Percentiles rank a stretch among this genome's conserved stretches.
Conservation (phyloP, 208 protist species). For the Trichomonas tenax region DNA sequence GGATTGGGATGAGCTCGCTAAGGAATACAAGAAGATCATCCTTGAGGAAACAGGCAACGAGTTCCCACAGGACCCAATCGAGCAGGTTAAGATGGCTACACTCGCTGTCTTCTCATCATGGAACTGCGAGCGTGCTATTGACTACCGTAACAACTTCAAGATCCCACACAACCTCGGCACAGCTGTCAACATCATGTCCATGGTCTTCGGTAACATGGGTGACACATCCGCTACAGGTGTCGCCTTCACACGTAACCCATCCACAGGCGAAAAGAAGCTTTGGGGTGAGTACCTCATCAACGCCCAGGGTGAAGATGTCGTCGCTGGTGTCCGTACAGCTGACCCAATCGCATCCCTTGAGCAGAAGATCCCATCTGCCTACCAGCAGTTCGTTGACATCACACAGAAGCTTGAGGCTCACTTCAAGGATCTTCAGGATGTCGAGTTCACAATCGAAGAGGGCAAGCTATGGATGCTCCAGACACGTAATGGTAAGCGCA, state of each 20-base stretch:
- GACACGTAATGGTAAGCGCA: neutral
- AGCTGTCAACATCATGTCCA: slow-evolving; percentile 3
- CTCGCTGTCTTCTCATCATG: neutral
- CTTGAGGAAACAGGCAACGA: neutral
- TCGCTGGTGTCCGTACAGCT: no score
- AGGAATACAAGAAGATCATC: neutral
- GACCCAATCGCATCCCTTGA: neutral
- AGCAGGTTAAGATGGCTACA: neutral
- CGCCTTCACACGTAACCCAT: neutral
- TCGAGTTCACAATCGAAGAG: neutral
- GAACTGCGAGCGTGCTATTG: slow-evolving; percentile 1
- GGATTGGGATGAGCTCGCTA: neutral
- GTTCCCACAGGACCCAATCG: slow-evolving; percentile 9
- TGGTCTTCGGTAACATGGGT: neutral
- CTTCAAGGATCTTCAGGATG: neutral
- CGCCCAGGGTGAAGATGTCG: neutral
- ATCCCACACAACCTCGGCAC: neutral
- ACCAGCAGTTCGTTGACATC: neutral
- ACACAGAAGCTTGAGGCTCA: neutral
- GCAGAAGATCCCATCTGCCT: neutral
- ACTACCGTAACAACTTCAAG: neutral
- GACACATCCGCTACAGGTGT: neutral
- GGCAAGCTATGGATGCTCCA: neutral
- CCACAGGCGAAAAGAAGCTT: neutral
- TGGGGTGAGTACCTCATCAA: neutral